Conservation (phyloP, 2,329 filamentous ascomycete genomes). For the Ascochyta clinopodiicola region DNA sequence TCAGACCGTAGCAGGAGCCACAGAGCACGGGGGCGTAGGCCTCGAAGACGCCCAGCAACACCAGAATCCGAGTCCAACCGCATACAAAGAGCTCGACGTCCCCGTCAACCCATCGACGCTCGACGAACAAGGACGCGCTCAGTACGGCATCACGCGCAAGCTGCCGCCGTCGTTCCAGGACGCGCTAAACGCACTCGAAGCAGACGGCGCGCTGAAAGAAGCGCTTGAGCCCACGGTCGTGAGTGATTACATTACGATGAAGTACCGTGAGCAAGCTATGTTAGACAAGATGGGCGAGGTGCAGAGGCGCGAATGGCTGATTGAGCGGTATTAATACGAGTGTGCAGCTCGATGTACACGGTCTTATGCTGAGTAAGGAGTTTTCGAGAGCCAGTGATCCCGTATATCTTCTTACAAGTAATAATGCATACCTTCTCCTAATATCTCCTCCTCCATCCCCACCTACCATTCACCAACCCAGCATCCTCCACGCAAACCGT, state of each 20-base stretch:
- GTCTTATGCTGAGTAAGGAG: too few relatives aligned
- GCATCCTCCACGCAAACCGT: too few relatives aligned
- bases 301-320: constrained; percentile 64
- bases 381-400: too few relatives aligned
- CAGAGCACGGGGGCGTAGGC: constrained; percentile 3
- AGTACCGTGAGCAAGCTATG: constrained; percentile 64
- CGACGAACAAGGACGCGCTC: constrained; percentile 51
- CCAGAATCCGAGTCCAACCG: constrained; percentile 49
- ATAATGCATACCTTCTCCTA: too few relatives aligned
- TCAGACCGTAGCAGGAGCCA: background rate
- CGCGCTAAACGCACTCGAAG: constrained; percentile 60
- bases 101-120: constrained; percentile 33
- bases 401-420: too few relatives aligned
- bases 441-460: too few relatives aligned
- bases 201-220: constrained; percentile 56
- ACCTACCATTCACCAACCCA: too few relatives aligned
- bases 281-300: constrained; percentile 57
- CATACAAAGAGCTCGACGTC: constrained; percentile 62
- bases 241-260: constrained; percentile 63
- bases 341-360: too few relatives aligned
- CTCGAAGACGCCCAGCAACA: background rate
- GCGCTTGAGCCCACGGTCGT: constrained; percentile 61
- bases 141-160: constrained; percentile 61
- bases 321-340: constrained; percentile 65
- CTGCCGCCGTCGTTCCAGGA: constrained; percentile 63